These are phyloP conservation scores for Fomitopsis pulvina DNA, from an alignment of 768 basidiomycete species.

Conservation along the genomic window DNA sequence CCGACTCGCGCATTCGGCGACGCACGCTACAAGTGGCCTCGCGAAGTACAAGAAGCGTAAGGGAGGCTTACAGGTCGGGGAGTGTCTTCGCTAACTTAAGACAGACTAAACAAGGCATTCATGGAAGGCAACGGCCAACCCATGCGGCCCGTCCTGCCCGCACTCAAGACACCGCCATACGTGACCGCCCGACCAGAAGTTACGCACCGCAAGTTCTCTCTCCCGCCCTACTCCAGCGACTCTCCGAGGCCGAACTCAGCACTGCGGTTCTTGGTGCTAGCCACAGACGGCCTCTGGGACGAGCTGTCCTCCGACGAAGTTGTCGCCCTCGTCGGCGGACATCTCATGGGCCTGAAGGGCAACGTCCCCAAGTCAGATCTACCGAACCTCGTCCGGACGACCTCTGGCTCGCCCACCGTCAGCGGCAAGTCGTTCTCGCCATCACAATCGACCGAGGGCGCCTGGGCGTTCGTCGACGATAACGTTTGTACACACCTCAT, in stretches of 20 bases:
- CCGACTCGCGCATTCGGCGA: conserved; percentile 86
- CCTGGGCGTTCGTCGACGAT: conserved; percentile 77
- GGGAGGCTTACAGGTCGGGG: conserved; percentile 11
- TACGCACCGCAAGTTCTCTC: conserved; percentile 62
- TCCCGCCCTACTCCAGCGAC: conserved; percentile 24
- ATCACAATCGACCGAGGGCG: conserved; percentile 32
- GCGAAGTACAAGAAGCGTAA: conserved; percentile 64
- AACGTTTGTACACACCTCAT: conserved; percentile 80
- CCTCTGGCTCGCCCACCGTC: conserved; percentile 45
- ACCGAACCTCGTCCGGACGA: conserved; percentile 47
- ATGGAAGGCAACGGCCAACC: conserved; percentile 53
- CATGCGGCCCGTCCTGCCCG: conserved; percentile 51
- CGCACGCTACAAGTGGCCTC: conserved; percentile 84
- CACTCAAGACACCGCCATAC: conserved; percentile 88
- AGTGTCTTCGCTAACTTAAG: background rate
- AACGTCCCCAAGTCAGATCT: conserved; percentile 53
- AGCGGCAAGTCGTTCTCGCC: conserved; percentile 52
- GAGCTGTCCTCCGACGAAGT: conserved; percentile 69
- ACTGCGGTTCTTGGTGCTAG: conserved; percentile 78
- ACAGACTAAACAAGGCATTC: conserved; percentile 58
- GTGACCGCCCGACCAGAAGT: conserved; percentile 82
- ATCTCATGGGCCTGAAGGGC: conserved; percentile 68
- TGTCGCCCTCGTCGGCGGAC: conserved; percentile 79
- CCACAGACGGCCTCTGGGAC: conserved; percentile 70
- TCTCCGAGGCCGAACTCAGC: conserved; percentile 27